Percentiles rank a stretch among this genome's conserved stretches.
Evolutionary conservation across 805 yeast species (phyloP).

Genomic region (Hanseniaspora vineae): DNA sequence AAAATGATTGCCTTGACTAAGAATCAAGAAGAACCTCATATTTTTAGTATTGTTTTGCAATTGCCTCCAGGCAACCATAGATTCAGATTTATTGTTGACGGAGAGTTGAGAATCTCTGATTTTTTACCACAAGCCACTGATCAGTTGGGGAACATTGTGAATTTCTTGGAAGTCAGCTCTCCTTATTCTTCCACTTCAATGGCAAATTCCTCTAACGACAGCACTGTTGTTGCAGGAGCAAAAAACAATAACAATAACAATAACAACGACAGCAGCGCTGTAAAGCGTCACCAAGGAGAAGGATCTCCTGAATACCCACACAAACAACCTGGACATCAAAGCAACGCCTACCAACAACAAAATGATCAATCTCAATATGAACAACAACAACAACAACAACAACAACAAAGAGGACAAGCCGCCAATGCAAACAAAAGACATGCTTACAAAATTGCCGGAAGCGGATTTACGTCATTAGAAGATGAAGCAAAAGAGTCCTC

Average conservation of each 20-base stretch:
- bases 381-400: slow-evolving; percentile 5
- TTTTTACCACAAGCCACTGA: slow-evolving; percentile 93
- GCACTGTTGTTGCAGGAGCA: slow-evolving; percentile 9
- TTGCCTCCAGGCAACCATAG: slow-evolving; percentile 87
- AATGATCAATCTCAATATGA: slow-evolving; percentile 1
- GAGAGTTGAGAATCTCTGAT: slow-evolving; percentile 81
- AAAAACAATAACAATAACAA: slow-evolving; percentile 17
- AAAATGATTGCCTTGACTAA: slow-evolving; percentile 83
- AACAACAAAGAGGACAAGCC: slow-evolving; percentile 3
- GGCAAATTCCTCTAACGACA: slow-evolving; percentile 9
- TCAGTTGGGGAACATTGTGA: slow-evolving; percentile 90
- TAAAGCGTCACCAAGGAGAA: too few relatives aligned
- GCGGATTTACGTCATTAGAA: slow-evolving; percentile 2
- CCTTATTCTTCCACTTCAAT: slow-evolving; percentile 18
- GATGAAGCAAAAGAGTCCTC: slow-evolving; percentile 1
- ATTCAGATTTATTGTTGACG: slow-evolving; percentile 86
- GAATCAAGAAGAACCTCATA: slow-evolving; percentile 24
- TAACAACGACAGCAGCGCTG: slow-evolving; percentile 10
- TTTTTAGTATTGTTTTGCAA: slow-evolving; percentile 55
- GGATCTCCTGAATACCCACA: too few relatives aligned
- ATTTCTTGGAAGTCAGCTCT: slow-evolving; percentile 61
- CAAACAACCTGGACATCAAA: too few relatives aligned
- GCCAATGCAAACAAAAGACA: slow-evolving; percentile 8
- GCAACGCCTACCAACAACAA: too few relatives aligned
- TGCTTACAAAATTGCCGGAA: slow-evolving; percentile 12